These are phyloP conservation scores for Melastoma malabathricum DNA, from an alignment of 345 rosid species.

Conservation along the genomic window DNA sequence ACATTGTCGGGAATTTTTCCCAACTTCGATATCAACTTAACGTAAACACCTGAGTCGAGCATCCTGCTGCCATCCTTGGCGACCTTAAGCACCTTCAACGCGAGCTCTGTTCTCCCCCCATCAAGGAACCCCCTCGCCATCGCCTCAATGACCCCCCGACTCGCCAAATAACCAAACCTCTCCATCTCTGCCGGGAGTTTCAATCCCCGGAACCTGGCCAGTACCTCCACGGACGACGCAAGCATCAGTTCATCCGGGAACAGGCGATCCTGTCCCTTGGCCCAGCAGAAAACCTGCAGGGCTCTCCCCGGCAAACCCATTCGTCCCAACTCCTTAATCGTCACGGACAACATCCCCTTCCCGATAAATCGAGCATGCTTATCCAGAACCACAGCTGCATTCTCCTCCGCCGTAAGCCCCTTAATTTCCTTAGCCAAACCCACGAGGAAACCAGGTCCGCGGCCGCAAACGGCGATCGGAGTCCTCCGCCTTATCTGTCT, in stretches of 20 bases:
- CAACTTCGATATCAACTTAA: conserved; percentile 60
- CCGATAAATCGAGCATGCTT: conserved; percentile 45
- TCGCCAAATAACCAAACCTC: conserved; percentile 35
- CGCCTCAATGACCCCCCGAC: conserved; percentile 64
- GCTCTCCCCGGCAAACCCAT: conserved; percentile 72
- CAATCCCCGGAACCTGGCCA: conserved; percentile 47
- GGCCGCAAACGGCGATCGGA: conserved; percentile 15
- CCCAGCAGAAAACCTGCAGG: conserved; percentile 77
- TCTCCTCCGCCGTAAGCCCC: conserved; percentile 23
- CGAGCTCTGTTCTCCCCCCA: conserved; percentile 58
- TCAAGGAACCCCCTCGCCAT: conserved; percentile 58
- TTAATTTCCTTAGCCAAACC: conserved; percentile 60
- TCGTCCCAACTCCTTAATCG: conserved; percentile 71
- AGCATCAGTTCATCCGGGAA: conserved; percentile 59
- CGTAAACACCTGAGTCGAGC: conserved; percentile 50
- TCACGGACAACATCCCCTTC: conserved; percentile 59
- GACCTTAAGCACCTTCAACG: conserved; percentile 48
- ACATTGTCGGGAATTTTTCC: conserved; percentile 63
- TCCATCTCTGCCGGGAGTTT: conserved; percentile 44
- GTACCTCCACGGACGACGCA: conserved; percentile 57
- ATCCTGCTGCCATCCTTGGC: conserved; percentile 41
- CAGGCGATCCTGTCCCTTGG: conserved; percentile 48
- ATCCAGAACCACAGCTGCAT: conserved; percentile 44
- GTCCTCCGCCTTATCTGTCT: conserved; percentile 15
- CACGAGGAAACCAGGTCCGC: conserved; percentile 51